Evolutionary conservation across 129 eudicot genomes (phyloP).

Genomic region (Ambrosia trifida): DNA sequence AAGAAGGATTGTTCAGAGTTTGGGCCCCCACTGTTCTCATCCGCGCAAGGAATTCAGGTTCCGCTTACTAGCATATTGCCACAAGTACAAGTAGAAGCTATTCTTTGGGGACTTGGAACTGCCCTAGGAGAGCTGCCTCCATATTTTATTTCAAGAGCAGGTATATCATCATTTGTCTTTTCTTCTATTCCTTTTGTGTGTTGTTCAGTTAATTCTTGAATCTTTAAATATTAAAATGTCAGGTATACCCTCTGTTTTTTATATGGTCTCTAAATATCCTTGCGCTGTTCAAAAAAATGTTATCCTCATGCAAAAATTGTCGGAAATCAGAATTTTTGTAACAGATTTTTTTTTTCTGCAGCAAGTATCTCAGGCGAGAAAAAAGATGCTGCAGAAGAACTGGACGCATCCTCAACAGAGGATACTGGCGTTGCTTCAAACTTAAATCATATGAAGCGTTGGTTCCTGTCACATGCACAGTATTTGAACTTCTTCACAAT

Average conservation of each 20-base stretch:
- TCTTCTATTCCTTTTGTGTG: neutral
- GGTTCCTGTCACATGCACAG: slow-evolving; percentile 68
- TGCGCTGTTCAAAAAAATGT: too few species aligned
- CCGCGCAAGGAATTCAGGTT: slow-evolving; percentile 40
- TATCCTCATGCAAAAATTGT: too few species aligned
- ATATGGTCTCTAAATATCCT: too few species aligned
- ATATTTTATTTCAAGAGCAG: slow-evolving; percentile 82
- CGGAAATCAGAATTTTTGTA: too few species aligned
- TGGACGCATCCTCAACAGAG: slow-evolving; percentile 54
- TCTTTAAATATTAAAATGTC: too few species aligned
- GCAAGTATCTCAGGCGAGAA: slow-evolving; percentile 61
- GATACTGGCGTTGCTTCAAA: slow-evolving; percentile 44
- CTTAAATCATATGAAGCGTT: slow-evolving; percentile 52
- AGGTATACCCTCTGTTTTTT: too few species aligned
- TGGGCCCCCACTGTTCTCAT: slow-evolving; percentile 58
- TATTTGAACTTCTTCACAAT: slow-evolving; percentile 34
- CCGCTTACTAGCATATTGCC: slow-evolving; percentile 74
- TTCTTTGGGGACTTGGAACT: slow-evolving; percentile 82
- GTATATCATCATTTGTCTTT: slow-evolving; percentile 21
- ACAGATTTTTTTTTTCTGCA: slow-evolving; percentile 29
- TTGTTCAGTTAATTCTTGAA: too few species aligned
- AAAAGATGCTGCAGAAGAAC: slow-evolving; percentile 35
- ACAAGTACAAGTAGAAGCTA: slow-evolving; percentile 73
- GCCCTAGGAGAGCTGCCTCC: slow-evolving; percentile 88
- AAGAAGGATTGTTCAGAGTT: slow-evolving; percentile 72